These are phyloP conservation scores for Magnolia changhungtana DNA, from an alignment of 164 flowering plant species.

Conservation along the genomic window DNA sequence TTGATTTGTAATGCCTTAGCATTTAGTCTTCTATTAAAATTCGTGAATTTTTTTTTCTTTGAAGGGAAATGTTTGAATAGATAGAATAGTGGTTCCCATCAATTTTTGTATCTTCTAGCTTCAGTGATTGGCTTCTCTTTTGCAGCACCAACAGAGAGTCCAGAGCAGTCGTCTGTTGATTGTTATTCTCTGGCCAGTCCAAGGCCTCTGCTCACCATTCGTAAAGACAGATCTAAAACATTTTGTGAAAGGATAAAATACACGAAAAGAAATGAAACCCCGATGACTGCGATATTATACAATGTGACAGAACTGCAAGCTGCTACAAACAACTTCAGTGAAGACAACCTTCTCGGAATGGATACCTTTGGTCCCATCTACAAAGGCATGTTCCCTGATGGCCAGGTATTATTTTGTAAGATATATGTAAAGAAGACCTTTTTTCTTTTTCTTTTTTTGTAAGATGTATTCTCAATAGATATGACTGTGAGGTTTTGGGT, in stretches of 20 bases:
- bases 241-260: constrained; percentile 35
- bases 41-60: too few relatives aligned
- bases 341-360: constrained; percentile 61
- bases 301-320: constrained; percentile 57
- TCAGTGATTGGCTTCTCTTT: constrained; percentile 19
- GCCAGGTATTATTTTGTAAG: constrained; percentile 38
- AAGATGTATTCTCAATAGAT: too few relatives aligned
- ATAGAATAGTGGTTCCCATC: too few relatives aligned
- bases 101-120: too few relatives aligned
- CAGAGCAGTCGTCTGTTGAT: constrained; percentile 22
- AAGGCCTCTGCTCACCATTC: constrained; percentile 30
- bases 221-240: constrained; percentile 26
- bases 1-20: too few relatives aligned
- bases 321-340: constrained; percentile 67
- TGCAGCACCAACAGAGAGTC: constrained; percentile 33
- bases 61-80: too few relatives aligned
- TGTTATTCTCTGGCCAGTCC: constrained; percentile 18
- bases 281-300: constrained; percentile 39
- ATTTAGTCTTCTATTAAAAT: background rate
- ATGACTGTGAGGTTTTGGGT: background rate
- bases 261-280: constrained; percentile 32
- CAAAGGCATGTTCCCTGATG: constrained; percentile 67
- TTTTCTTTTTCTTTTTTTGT: too few relatives aligned
- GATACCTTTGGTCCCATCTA: constrained; percentile 72
- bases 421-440: too few relatives aligned